These are phyloP conservation scores for Leishmania gerbilli DNA, from an alignment of 208 protist genomes.

Conservation along the genomic window DNA sequence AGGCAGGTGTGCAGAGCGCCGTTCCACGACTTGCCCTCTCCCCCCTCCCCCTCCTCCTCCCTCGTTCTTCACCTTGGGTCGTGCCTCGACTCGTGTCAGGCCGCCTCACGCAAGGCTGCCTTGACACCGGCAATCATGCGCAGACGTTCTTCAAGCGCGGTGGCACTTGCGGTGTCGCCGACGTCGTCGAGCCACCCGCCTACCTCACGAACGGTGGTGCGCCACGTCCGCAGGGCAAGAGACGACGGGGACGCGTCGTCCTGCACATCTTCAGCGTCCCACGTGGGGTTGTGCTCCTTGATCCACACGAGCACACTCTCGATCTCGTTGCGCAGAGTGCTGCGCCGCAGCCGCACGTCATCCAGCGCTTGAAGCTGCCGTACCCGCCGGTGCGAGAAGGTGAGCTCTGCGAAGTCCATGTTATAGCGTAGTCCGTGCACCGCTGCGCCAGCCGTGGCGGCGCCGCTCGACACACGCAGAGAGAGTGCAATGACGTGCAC, in stretches of 20 bases:
- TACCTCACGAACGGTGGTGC: constrained; percentile 33
- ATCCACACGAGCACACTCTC: constrained; percentile 54
- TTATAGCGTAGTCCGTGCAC: constrained; percentile 27
- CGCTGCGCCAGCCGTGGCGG: neutral
- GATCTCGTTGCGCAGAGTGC: constrained; percentile 68
- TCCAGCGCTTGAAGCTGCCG: constrained; percentile 51
- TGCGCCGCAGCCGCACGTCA: constrained; percentile 43
- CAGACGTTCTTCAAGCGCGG: constrained; percentile 34
- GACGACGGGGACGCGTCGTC: neutral
- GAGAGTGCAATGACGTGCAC: neutral
- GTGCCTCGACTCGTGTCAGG: neutral
- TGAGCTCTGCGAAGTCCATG: constrained; percentile 37
- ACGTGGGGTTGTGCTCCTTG: constrained; percentile 43
- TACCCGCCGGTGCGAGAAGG: constrained; percentile 33
- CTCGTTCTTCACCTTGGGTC: neutral
- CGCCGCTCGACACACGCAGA: constrained; percentile 1
- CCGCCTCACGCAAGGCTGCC: constrained; percentile 4
- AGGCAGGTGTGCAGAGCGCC: no score
- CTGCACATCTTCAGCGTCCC: constrained; percentile 20
- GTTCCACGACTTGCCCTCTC: no score
- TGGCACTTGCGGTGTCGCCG: constrained; percentile 40
- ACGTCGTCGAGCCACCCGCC: constrained; percentile 61
- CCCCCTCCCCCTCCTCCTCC: no score
- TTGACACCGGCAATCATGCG: constrained; percentile 2
- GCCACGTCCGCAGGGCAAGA: constrained; percentile 27